Base-by-base conservation (phyloP, 2,329 filamentous ascomycete species). In the Grosmannia huntii region DNA sequence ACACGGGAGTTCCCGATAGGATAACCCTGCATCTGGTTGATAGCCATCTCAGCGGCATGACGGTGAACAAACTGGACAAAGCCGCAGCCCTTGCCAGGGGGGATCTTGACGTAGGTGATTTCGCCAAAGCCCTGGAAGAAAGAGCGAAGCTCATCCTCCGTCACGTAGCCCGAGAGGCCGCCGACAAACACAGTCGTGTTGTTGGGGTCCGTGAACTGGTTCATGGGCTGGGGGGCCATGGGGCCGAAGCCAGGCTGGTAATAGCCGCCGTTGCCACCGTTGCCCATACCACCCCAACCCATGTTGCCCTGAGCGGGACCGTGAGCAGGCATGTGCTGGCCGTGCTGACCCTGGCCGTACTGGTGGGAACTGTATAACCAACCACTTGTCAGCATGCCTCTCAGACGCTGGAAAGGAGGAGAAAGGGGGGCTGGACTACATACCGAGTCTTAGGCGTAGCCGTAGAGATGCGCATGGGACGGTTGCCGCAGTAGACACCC, bases 11-110 rank as follows among this genome's bases (percentile, higher is more conserved):
- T 99, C 58, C 94, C 94, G 68, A 99, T 99, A 27, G 94, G 94
- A 72, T 99, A 99, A 61, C 94, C 94, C 76, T 99, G 94, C 94
- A 99, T 99, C 76, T 99, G 94, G 77, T 99, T 99, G 82, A 99
- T 99, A 65, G 94, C 94, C 94, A 99, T 99, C 77, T 99, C 94
- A 16, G 94, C 94, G 57, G 94, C 94, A 69, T 99, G 94, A 65
- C 94, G 90, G 77, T 99, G 94, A 59, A 99, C 94, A 67, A 99
- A 99, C 75, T 99, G 94, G 60, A 99, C 94, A 70, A 99, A 99
- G 60, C 94, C 94, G 69, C 94, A 99, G 66, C 94, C 94, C 83
- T 99, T 99, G 76, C 94, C 94, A 64, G 94, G 92, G 57, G 94
- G 94, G 60, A 99, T 99, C 85, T 99, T 99, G 77, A 99, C 94